Percentiles rank a stretch among this genome's conserved stretches.
phyloP scores from a whole-genome alignment of 768 basidiomycete species.

The Phlegmacium glaucopus region DNA sequence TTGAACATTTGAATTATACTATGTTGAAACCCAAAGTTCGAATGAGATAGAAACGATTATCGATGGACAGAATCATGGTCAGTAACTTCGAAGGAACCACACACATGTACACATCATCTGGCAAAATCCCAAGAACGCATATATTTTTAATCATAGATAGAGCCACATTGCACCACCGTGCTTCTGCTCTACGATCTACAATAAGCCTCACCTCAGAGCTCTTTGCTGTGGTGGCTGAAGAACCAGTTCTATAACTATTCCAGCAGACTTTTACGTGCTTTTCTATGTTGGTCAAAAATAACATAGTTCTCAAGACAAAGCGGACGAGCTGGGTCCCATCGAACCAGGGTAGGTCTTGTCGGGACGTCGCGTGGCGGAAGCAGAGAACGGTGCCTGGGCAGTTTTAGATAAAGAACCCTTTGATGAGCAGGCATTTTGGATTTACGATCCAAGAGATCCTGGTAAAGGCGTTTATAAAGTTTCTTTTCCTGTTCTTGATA shows the following conservation, averaged over 20 bases:
- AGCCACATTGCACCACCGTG: slow-evolving; percentile 55
- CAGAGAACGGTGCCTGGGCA: slow-evolving; percentile 61
- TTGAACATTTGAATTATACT: too few relatives aligned
- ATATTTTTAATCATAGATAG: too few relatives aligned
- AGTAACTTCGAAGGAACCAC: too few relatives aligned
- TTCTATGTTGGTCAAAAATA: slow-evolving; percentile 72
- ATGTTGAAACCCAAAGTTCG: too few relatives aligned
- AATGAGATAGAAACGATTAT: too few relatives aligned
- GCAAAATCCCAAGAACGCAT: too few relatives aligned
- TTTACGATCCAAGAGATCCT: too few relatives aligned
- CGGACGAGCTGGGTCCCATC: slow-evolving; percentile 73
- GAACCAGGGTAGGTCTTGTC: slow-evolving; percentile 65
- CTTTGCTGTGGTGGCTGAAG: slow-evolving; percentile 33
- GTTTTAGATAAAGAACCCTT: slow-evolving; percentile 18
- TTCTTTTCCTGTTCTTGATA: too few relatives aligned
- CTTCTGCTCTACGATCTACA: slow-evolving; percentile 61
- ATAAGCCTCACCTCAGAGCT: slow-evolving; percentile 70
- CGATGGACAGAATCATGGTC: too few relatives aligned
- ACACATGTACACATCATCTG: too few relatives aligned
- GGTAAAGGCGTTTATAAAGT: too few relatives aligned
- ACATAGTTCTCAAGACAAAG: slow-evolving; percentile 81
- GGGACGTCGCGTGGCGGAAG: slow-evolving; percentile 79
- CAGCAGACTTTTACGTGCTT: slow-evolving; percentile 53
- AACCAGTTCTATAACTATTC: slow-evolving; percentile 19
- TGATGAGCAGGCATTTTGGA: slow-evolving; percentile 61